Conservation (phyloP, 176 grass and related monocot species). For the Carex kokanica region DNA sequence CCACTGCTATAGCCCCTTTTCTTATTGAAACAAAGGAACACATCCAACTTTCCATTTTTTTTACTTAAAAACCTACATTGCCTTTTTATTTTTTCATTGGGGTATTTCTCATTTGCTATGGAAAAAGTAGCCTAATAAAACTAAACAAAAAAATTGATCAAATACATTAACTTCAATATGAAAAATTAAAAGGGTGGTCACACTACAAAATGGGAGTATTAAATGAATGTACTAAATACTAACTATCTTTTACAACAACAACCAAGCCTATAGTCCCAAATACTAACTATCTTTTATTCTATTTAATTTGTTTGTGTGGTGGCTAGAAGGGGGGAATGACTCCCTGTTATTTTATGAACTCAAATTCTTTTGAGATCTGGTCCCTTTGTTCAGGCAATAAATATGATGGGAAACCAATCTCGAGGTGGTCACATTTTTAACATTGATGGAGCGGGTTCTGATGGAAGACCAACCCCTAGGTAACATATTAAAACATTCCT, state of each 20-base stretch:
- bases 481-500: constrained; percentile 33
- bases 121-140: background rate
- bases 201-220: background rate
- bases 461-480: constrained; percentile 97
- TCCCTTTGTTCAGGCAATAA: constrained; percentile 67
- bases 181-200: background rate
- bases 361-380: background rate
- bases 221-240: background rate
- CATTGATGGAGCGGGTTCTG: constrained; percentile 97
- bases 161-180: background rate
- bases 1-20: background rate
- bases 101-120: background rate
- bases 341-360: constrained; percentile 6
- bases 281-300: background rate
- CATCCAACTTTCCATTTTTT: background rate
- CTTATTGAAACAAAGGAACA: background rate
- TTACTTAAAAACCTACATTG: background rate
- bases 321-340: background rate
- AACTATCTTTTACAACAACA: background rate
- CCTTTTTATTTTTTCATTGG: background rate
- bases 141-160: background rate
- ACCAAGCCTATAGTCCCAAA: too few relatives aligned
- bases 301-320: background rate
- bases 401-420: constrained; percentile 90
- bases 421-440: constrained; percentile 96